Evolutionary conservation across 305 asterid genomes (phyloP), one percentile per base, ranked within the genome.

Genomic region (Andrographis paniculata): DNA sequence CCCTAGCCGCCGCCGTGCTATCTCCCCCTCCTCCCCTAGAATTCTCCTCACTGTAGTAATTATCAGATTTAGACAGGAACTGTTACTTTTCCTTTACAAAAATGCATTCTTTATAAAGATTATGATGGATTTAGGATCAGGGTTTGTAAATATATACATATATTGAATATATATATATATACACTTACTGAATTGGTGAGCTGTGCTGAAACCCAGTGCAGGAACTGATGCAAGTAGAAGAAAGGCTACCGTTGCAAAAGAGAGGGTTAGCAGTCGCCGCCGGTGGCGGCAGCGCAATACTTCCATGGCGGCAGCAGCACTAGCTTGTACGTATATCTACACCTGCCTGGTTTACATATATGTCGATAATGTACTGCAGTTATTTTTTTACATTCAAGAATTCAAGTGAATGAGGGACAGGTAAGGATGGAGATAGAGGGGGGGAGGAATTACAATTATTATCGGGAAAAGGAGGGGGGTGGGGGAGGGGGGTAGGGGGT

Each of bases 211-310:
- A 6, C 60, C 45, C 2, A 69, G 55, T 53, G 72, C 69, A 6
- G 93, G 55, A 36, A 61, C 65, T 14, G 82, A 67, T 44, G 82
- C 50, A 9, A 84, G 78, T 12, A 84, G 64, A 39, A 81, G 80
- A 53, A 80, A 70, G 19, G 81, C 69, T 7, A 78, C 23, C 35
- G 80, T 45, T 37, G 88, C 77, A 9, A 78, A 53, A 15, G 87
- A 71, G 43, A 73, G 70, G 0, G 70, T 30, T 1, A 50, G 61
- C 24, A n/a, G 71, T 45, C 54, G 65, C 61, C 50, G 69, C 79
- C 16, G 28, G 18, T 52, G 69, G 81, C 16, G 28, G 18, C 14
- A 14, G 37, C 37, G 37, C 37, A 50, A 37, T 14, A 39, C 28
- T 63, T 55, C 77, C 94, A 83, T 83, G 37, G 66, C 64, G 63